These are phyloP conservation scores for Cordyceps pruinosa DNA, from an alignment of 2,329 filamentous ascomycete genomes.

Conservation along the genomic window DNA sequence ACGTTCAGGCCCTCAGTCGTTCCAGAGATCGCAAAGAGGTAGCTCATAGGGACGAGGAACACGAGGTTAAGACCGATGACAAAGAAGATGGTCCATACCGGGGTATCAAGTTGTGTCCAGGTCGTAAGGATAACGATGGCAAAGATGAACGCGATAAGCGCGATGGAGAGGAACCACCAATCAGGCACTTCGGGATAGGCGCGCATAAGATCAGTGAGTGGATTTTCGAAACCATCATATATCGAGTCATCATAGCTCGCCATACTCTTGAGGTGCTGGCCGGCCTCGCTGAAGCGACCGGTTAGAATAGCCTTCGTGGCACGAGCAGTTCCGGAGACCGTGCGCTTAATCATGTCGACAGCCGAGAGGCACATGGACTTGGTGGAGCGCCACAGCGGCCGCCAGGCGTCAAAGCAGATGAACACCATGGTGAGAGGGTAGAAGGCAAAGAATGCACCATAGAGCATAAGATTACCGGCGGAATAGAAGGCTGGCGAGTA, in stretches of 20 bases:
- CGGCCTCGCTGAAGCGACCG: constrained; percentile 27
- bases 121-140: constrained; percentile 25
- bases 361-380: background rate
- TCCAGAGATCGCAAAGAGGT: constrained; percentile 35
- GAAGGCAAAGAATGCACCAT: constrained; percentile 26
- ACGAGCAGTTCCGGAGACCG: constrained; percentile 17
- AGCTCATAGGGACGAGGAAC: constrained; percentile 34
- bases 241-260: constrained; percentile 30
- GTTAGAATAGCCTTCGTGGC: constrained; percentile 22
- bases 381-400: constrained; percentile 2
- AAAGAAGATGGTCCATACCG: constrained; percentile 25
- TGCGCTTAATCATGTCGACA: background rate
- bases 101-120: constrained; percentile 23
- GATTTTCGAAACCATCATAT: constrained; percentile 36
- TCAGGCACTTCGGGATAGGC: constrained; percentile 40
- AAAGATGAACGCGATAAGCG: constrained; percentile 24
- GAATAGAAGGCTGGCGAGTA: constrained; percentile 29
- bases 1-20: constrained; percentile 41
- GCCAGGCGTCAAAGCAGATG: constrained; percentile 28
- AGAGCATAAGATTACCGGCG: constrained; percentile 25
- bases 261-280: constrained; percentile 28
- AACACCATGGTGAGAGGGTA: constrained; percentile 31
- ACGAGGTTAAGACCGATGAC: constrained; percentile 31
- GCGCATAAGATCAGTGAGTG: constrained; percentile 36
- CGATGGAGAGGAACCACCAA: constrained; percentile 34